Percentiles rank a stretch among this genome's conserved stretches.
Evolutionary conservation across 176 grass and related monocot genomes (phyloP).

Genomic region (Phoenix dactylifera): DNA sequence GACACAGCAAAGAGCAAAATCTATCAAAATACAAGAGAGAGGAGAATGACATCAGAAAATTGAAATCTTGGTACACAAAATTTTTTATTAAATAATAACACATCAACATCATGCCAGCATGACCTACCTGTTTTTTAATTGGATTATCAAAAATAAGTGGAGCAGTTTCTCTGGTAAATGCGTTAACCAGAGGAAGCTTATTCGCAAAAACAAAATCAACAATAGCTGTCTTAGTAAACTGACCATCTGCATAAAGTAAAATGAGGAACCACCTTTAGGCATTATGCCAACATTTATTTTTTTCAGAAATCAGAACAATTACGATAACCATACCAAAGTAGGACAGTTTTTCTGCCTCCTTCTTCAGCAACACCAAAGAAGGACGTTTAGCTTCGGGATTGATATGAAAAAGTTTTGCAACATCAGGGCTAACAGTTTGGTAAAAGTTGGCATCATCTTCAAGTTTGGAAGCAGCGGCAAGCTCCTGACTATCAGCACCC

Average conservation of each 20-base stretch:
- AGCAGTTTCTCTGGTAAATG: conserved; percentile 63
- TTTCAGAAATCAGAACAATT: too few relatives aligned
- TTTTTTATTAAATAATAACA: too few relatives aligned
- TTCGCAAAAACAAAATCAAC: conserved; percentile 69
- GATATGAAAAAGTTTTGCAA: conserved; percentile 83
- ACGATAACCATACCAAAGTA: conserved; percentile 43
- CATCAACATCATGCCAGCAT: background rate
- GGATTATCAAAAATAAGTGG: conserved; percentile 79
- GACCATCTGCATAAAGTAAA: conserved; percentile 46
- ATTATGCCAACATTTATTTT: background rate
- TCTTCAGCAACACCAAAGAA: conserved; percentile 67
- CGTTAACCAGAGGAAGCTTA: conserved; percentile 77
- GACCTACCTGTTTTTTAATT: conserved; percentile 81
- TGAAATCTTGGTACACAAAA: too few relatives aligned
- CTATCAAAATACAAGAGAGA: conserved; percentile 26
- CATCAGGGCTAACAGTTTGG: conserved; percentile 57
- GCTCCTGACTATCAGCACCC: conserved; percentile 60
- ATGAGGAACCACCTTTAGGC: background rate
- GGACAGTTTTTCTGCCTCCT: conserved; percentile 79
- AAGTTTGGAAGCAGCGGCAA: conserved; percentile 79
- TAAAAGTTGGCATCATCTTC: conserved; percentile 83
- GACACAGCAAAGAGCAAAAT: conserved; percentile 77
- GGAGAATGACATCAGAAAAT: conserved; percentile 1
- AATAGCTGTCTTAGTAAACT: conserved; percentile 57
- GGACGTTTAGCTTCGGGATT: conserved; percentile 50